Base-by-base conservation (phyloP, 2,329 filamentous ascomycete species). In the Penicillium frequentans region DNA sequence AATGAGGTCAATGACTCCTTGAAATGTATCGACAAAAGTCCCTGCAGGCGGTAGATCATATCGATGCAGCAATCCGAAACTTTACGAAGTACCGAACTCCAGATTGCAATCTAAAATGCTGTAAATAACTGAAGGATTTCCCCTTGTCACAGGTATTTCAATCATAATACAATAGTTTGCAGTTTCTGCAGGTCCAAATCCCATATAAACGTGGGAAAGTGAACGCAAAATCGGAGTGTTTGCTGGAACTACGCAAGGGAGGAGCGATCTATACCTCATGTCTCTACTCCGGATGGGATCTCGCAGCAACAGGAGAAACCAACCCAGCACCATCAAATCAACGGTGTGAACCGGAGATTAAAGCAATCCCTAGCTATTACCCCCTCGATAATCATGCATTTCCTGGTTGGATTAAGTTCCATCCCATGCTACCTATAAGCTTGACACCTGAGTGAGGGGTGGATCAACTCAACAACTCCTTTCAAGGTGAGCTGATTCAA, bases 231-330 rank as follows among this genome's bases (percentile, higher is more conserved):
- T 43, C 21, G 21, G 33, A 16, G 11, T 26, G 44, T 44, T 16
- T 45, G 43, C 26, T 59, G 55, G 49, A 44, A 31, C 49, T 51
- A 48, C 49, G 60, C 54, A 64, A 65, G 63, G 63, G 54, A 21
- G 49, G 13, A 44, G 14, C 23, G 55, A 56, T 61, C 44, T 47
- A 58, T 52, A 51, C 23, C 23, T 19, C 14, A 49, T 46, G 29
- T 42, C 58, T 53, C 39, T 43, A 50, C 27, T 23, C 50, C 19
- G 55, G 55, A n/a, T 50, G 31, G 49, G 49, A 54, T 60, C 54
- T 51, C 45, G 61, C 63, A 64, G 54, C 31, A 48, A 54, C 44
- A 29, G 53, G 54, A 55, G 45, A 52, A 60, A 49, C 44, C 16
- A 43, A 37, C 27, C 27, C 39, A 43, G 39, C 16, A 19, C 39